Conservation (phyloP, 2,329 filamentous ascomycete species). For the Arthrinium puccinioides region DNA sequence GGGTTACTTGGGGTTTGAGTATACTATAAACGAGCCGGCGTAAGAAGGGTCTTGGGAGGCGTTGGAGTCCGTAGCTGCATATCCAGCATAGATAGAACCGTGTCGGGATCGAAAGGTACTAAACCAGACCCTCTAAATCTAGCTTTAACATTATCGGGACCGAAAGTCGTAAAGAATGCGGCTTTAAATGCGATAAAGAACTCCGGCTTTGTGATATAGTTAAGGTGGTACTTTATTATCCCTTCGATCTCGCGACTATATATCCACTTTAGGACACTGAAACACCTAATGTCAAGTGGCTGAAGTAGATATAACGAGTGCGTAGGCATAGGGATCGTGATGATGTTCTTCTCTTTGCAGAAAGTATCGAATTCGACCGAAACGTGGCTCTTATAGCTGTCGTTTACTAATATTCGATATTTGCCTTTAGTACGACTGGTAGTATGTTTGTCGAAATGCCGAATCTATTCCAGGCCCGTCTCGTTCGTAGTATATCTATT, state of each 20-base stretch:
- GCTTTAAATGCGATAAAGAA: not conserved
- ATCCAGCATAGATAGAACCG: not conserved
- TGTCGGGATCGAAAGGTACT: not conserved
- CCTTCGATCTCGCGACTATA: not conserved
- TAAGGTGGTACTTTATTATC: not conserved
- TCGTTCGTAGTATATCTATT: slow-evolving; percentile 1
- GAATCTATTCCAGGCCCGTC: not conserved
- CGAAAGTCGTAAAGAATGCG: not conserved
- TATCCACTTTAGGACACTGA: not conserved
- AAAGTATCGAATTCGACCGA: slow-evolving; percentile 25
- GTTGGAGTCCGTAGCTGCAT: not conserved
- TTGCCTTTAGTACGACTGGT: slow-evolving; percentile 11
- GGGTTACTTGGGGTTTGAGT: not conserved
- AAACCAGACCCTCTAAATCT: not conserved
- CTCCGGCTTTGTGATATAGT: not conserved
- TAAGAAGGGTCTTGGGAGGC: not conserved
- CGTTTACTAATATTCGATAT: slow-evolving; percentile 28
- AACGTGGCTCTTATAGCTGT: slow-evolving; percentile 27
- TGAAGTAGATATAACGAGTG: not conserved
- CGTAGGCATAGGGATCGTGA: not conserved
- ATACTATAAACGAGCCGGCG: not conserved
- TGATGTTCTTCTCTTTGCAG: slow-evolving; percentile 27
- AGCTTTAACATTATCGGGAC: not conserved
- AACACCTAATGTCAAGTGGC: not conserved
- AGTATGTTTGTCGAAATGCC: slow-evolving; percentile 1